These are phyloP conservation scores for Auriculariales sp. DNA, from an alignment of 768 basidiomycete genomes.

Conservation along the genomic window DNA sequence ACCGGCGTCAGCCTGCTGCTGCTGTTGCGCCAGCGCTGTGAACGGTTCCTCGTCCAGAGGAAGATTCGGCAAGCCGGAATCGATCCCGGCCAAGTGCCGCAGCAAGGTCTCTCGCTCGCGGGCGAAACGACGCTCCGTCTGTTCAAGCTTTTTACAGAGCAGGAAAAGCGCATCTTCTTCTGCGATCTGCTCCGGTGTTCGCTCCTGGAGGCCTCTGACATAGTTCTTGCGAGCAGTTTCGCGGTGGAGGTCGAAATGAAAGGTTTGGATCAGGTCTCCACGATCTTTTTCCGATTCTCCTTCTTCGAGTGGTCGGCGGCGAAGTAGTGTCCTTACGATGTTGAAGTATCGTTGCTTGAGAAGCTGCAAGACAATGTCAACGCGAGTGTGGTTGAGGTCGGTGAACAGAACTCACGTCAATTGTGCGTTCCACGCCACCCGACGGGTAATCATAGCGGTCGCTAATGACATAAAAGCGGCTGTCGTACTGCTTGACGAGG, in stretches of 20 bases:
- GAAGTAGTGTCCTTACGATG: conserved; percentile 75
- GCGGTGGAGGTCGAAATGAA: conserved; percentile 48
- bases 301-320: conserved; percentile 30
- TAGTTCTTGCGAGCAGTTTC: conserved; percentile 84
- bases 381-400: neutral
- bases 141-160: conserved; percentile 89
- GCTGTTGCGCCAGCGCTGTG: conserved; percentile 20
- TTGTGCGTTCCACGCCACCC: conserved; percentile 33
- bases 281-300: neutral
- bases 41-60: conserved; percentile 49
- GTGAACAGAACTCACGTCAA: conserved; percentile 42
- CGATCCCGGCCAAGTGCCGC: conserved; percentile 69
- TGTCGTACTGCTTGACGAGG: conserved; percentile 67
- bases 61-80: conserved; percentile 70
- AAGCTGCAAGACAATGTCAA: conserved; percentile 34
- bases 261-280: conserved; percentile 9
- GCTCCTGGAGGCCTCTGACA: conserved; percentile 68
- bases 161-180: conserved; percentile 93
- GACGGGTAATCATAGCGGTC: conserved; percentile 82
- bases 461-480: conserved; percentile 76
- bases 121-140: conserved; percentile 78
- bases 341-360: conserved; percentile 90
- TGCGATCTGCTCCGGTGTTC: conserved; percentile 78
- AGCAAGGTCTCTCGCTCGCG: conserved; percentile 80
- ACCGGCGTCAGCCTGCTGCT: neutral